Evolutionary conservation across 2,329 filamentous ascomycete genomes (phyloP).

Genomic region (Aulographum hederae): DNA sequence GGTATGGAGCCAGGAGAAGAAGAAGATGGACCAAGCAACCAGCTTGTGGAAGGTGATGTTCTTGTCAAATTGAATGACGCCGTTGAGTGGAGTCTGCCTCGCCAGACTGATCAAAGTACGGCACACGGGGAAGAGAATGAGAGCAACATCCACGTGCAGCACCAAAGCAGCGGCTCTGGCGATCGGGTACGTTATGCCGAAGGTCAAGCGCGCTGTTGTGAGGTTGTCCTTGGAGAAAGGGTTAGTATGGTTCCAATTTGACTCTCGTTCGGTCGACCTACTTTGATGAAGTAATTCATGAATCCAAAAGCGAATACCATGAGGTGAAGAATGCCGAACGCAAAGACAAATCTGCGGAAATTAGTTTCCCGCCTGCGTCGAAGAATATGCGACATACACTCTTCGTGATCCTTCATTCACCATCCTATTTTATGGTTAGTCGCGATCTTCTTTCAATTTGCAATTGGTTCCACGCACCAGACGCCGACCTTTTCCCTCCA

Average conservation of each 20-base stretch:
- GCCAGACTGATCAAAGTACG: conserved; percentile 67
- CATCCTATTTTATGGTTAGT: conserved; percentile 34
- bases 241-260: background rate
- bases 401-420: conserved; percentile 71
- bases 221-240: conserved; percentile 36
- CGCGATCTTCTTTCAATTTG: background rate
- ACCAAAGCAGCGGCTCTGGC: conserved; percentile 59
- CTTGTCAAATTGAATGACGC: conserved; percentile 77
- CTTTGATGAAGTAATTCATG: conserved; percentile 60
- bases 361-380: conserved; percentile 10
- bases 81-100: conserved; percentile 65
- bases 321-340: conserved; percentile 55
- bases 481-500: conserved; percentile 56
- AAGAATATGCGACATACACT: conserved; percentile 37
- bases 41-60: conserved; percentile 79
- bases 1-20: conserved; percentile 75
- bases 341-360: conserved; percentile 48
- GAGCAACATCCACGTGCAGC: conserved; percentile 63
- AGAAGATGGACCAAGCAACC: conserved; percentile 73
- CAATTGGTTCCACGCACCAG: conserved; percentile 24
- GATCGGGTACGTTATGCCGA: conserved; percentile 60
- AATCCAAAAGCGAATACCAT: conserved; percentile 68
- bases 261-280: conserved; percentile 9
- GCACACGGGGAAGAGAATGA: conserved; percentile 68
- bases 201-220: conserved; percentile 43